A percentile compares a stretch with the other conserved stretches of the same genome.
phyloP scores from a whole-genome alignment of 2,329 filamentous ascomycete genomes.

The Tolypocladium cylindrosporum region DNA sequence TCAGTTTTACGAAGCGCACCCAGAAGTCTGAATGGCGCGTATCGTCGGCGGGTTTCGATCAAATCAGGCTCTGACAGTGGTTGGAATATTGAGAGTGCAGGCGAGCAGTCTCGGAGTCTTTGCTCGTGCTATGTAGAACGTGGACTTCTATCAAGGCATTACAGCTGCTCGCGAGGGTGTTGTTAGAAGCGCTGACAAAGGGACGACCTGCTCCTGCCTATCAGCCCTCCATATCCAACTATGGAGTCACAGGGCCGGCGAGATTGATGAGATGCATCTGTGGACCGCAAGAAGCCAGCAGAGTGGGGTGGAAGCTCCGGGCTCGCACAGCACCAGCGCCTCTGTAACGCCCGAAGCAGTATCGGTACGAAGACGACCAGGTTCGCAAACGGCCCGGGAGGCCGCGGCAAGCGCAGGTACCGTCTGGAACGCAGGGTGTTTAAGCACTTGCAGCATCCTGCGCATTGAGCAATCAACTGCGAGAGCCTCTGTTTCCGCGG shows the following conservation, averaged over 20 bases:
- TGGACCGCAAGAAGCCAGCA: not conserved
- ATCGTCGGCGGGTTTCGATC: not conserved
- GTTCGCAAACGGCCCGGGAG: not conserved
- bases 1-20: not conserved
- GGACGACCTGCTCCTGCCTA: not conserved
- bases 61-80: not conserved
- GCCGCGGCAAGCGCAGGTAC: too few species aligned
- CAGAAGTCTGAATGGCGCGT: not conserved
- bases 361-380: not conserved
- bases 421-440: not conserved
- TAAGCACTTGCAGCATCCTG: not conserved
- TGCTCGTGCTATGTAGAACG: not conserved
- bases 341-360: not conserved
- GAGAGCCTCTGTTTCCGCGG: not conserved
- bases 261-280: not conserved
- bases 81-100: not conserved
- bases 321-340: not conserved
- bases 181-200: not conserved
- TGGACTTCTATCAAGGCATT: not conserved
- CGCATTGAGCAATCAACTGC: not conserved
- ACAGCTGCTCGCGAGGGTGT: not conserved
- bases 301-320: conserved; percentile 1
- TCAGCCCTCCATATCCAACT: not conserved
- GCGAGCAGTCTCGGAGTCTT: not conserved
- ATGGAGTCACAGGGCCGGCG: not conserved